Percentiles rank a stretch among this genome's conserved stretches.
phyloP scores from a whole-genome alignment of 1,139 yeast species.

The Suhomyces coccinellae region DNA sequence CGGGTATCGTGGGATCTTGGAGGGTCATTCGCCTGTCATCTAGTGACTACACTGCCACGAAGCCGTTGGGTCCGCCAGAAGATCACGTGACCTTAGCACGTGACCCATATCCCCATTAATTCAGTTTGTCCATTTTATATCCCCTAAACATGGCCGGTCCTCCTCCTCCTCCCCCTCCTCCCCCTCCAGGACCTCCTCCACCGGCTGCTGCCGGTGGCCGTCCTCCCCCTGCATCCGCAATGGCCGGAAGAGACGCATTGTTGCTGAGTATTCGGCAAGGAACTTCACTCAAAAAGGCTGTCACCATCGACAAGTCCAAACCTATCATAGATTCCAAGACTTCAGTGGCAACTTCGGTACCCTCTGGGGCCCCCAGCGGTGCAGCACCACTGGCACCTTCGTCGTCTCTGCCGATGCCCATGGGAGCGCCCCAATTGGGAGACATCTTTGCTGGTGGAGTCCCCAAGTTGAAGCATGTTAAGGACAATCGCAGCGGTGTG shows the following conservation, averaged over 20 bases:
- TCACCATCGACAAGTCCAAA: conserved; percentile 47
- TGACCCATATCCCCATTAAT: conserved; percentile 1
- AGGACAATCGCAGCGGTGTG: conserved; percentile 44
- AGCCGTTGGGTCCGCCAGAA: too few species aligned
- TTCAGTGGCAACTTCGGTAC: conserved; percentile 18
- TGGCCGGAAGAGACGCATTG: conserved; percentile 71
- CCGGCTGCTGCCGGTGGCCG: conserved; percentile 14
- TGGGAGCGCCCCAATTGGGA: conserved; percentile 61
- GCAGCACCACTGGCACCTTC: conserved; percentile 14
- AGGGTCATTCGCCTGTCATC: too few species aligned
- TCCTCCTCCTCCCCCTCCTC: conserved; percentile 22
- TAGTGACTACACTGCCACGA: too few species aligned
- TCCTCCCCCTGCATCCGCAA: conserved; percentile 35
- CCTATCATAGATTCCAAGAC: conserved; percentile 41
- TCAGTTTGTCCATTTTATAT: background rate
- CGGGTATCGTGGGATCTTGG: too few species aligned
- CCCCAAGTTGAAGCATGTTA: conserved; percentile 68
- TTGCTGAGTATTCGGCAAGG: conserved; percentile 89
- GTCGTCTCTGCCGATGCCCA: conserved; percentile 20
- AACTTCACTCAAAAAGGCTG: conserved; percentile 67
- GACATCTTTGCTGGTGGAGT: conserved; percentile 85
- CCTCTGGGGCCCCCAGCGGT: conserved; percentile 11
- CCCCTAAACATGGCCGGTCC: conserved; percentile 23
- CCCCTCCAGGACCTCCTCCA: conserved; percentile 14
- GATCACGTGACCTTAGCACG: background rate